Percentiles rank a stretch among this genome's conserved stretches.
Evolutionary conservation across 148 eudicot genomes (phyloP).

Genomic region (Persicaria maculosa): DNA sequence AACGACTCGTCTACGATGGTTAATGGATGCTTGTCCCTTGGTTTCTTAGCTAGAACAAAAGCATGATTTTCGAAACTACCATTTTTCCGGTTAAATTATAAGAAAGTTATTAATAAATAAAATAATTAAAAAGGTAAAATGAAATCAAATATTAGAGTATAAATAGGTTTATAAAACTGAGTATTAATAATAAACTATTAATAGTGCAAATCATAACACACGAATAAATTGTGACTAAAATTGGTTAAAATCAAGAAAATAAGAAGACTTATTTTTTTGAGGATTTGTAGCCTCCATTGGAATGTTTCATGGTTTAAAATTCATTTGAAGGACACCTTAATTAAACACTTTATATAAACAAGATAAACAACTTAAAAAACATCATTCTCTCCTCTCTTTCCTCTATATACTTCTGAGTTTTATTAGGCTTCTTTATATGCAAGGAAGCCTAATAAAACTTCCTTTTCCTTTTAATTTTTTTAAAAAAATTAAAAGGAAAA

Average conservation of each 20-base stretch:
- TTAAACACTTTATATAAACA: background rate
- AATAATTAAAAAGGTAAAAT: too few species aligned
- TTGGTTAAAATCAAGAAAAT: background rate
- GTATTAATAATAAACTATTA: too few species aligned
- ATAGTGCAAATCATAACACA: too few species aligned
- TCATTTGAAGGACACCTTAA: background rate
- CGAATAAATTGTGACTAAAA: background rate
- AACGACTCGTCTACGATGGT: too few species aligned
- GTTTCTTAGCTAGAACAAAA: too few species aligned
- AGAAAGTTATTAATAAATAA: too few species aligned
- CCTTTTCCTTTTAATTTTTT: background rate
- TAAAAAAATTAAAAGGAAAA: background rate
- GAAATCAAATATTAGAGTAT: too few species aligned
- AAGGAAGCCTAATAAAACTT: background rate
- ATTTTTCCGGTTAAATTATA: too few species aligned
- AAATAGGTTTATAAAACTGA: too few species aligned
- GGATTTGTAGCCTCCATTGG: background rate
- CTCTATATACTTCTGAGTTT: background rate
- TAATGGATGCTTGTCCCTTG: too few species aligned
- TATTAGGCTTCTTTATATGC: background rate
- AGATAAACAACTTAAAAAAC: background rate
- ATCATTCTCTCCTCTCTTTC: background rate
- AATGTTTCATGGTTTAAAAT: background rate
- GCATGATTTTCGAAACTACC: too few species aligned
- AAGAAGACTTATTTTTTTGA: background rate